phyloP scores from a whole-genome alignment of 2,329 filamentous ascomycete species.

The Metarhizium humberi region DNA sequence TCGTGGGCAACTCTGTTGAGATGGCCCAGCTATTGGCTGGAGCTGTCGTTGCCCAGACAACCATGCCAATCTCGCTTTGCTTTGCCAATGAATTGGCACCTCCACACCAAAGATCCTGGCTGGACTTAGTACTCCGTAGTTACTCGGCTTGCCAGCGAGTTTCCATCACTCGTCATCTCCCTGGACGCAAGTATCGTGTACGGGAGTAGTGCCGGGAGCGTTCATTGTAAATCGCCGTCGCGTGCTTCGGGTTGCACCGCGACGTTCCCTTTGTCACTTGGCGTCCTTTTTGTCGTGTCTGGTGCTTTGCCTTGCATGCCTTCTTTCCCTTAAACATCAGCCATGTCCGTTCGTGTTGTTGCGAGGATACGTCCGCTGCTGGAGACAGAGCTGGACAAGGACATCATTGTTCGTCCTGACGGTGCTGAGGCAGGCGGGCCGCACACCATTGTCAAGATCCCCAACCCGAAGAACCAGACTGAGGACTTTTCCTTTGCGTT shows the following conservation, averaged over 20 bases:
- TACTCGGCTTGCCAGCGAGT: not conserved
- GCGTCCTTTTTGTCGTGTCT: slow-evolving; percentile 1
- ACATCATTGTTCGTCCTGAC: slow-evolving; percentile 70
- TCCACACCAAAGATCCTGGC: slow-evolving; percentile 3
- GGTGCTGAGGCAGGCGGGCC: slow-evolving; percentile 51
- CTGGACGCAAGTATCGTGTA: not conserved
- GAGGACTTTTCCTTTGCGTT: slow-evolving; percentile 94
- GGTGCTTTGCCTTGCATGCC: slow-evolving; percentile 7
- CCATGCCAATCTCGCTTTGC: slow-evolving; percentile 3
- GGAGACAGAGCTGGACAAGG: slow-evolving; percentile 74
- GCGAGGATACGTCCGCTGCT: slow-evolving; percentile 84
- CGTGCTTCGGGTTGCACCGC: slow-evolving; percentile 1
- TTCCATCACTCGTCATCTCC: not conserved
- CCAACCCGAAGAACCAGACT: slow-evolving; percentile 83
- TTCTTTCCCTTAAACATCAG: slow-evolving; percentile 8
- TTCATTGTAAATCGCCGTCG: not conserved
- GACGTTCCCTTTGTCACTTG: slow-evolving; percentile 1
- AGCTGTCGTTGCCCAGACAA: slow-evolving; percentile 5
- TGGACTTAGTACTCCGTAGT: not conserved
- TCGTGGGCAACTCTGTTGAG: too few relatives aligned
- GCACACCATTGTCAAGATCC: slow-evolving; percentile 71
- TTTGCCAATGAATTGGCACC: not conserved
- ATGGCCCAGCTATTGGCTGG: not conserved
- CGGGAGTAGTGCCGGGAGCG: not conserved
- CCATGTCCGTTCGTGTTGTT: slow-evolving; percentile 71